phyloP scores from a whole-genome alignment of 805 yeast genomes.

The Candida patagonica region DNA sequence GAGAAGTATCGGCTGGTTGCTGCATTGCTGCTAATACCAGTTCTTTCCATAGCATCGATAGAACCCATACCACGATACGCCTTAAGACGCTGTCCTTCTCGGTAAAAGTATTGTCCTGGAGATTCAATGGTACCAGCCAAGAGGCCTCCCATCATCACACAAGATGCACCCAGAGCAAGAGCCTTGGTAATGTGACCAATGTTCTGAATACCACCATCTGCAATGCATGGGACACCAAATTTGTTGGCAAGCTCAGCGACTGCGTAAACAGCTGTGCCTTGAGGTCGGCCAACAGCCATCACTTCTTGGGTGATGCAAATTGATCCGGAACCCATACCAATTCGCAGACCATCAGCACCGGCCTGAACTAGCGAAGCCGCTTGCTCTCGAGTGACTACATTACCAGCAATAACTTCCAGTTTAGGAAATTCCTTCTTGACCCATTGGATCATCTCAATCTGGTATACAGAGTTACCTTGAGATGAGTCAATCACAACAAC shows the following conservation, averaged over 20 bases:
- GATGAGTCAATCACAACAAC: slow-evolving; percentile 93
- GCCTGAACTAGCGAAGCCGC: slow-evolving; percentile 91
- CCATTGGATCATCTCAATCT: slow-evolving; percentile 87
- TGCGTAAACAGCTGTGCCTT: slow-evolving; percentile 95
- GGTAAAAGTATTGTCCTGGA: slow-evolving; percentile 96
- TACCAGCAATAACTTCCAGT: slow-evolving; percentile 90
- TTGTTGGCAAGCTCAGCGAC: slow-evolving; percentile 89
- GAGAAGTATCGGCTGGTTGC: slow-evolving; percentile 97
- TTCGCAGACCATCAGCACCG: slow-evolving; percentile 97
- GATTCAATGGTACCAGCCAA: slow-evolving; percentile 97
- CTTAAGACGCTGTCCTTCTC: slow-evolving; percentile 97
- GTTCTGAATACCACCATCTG: slow-evolving; percentile 99
- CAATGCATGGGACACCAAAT: slow-evolving; percentile 97
- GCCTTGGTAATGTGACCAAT: slow-evolving; percentile 98
- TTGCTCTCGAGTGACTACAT: slow-evolving; percentile 97
- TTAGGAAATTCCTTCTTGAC: slow-evolving; percentile 72
- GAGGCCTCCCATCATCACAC: slow-evolving; percentile 99
- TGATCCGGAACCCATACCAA: slow-evolving; percentile 99
- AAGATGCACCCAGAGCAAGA: slow-evolving; percentile 89
- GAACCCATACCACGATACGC: slow-evolving; percentile 99
- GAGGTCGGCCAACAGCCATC: slow-evolving; percentile 99
- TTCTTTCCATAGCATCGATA: slow-evolving; percentile 94
- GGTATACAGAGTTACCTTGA: slow-evolving; percentile 96
- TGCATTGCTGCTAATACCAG: slow-evolving; percentile 84
- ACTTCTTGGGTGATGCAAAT: slow-evolving; percentile 99